Percentiles rank a stretch among this genome's conserved stretches.
phyloP scores from a whole-genome alignment of 768 basidiomycete species.

The Tulasnella sp. region DNA sequence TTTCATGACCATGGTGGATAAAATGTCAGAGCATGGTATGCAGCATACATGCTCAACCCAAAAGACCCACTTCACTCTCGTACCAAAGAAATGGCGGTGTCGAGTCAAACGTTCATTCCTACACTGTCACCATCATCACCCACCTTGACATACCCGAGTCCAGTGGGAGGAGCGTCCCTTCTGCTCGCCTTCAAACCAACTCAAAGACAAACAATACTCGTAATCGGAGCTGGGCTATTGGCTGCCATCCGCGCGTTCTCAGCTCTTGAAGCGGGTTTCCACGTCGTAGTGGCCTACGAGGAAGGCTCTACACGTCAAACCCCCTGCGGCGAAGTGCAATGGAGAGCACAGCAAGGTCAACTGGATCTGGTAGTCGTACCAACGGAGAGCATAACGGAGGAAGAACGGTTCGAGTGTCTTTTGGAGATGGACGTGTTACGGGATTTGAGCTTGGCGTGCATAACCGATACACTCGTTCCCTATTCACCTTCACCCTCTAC shows the following conservation, averaged over 20 bases:
- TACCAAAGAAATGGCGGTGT: background rate
- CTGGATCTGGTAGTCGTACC: constrained; percentile 29
- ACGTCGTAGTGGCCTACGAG: constrained; percentile 55
- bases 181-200: constrained; percentile 64
- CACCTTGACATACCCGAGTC: constrained; percentile 24
- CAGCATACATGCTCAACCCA: background rate
- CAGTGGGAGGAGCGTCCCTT: constrained; percentile 57
- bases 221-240: constrained; percentile 70
- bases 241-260: constrained; percentile 80
- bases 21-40: background rate
- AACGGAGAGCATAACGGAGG: constrained; percentile 28
- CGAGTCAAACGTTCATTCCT: background rate
- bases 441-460: constrained; percentile 51
- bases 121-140: background rate
- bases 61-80: background rate
- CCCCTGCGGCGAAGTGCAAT: constrained; percentile 65
- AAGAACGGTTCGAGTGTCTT: constrained; percentile 28
- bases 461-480: constrained; percentile 67
- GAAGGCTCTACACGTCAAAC: constrained; percentile 35
- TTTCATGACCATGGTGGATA: background rate
- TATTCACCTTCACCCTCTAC: background rate
- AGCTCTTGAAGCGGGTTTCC: constrained; percentile 70
- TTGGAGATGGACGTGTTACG: constrained; percentile 39
- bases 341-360: constrained; percentile 50
- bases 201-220: constrained; percentile 43